Percentiles rank a stretch among this genome's conserved stretches.
Evolutionary conservation across 176 grass and related monocot genomes (phyloP).

Genomic region (Saccharum officinarum): DNA sequence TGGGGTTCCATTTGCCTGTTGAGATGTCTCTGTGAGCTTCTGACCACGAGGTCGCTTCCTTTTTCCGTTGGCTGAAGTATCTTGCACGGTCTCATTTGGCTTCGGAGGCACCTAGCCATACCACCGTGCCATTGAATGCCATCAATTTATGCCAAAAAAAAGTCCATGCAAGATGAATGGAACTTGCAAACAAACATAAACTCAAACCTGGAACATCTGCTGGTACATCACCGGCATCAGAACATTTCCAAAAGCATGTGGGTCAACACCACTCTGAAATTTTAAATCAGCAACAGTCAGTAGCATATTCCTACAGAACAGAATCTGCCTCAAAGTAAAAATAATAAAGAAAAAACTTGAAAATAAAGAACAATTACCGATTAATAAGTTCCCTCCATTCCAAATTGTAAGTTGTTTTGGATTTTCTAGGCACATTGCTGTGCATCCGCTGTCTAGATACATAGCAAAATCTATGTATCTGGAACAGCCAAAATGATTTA

Average conservation of each 20-base stretch:
- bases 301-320: background rate
- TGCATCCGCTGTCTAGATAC: background rate
- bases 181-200: constrained; percentile 32
- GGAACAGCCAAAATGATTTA: background rate
- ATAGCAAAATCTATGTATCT: background rate
- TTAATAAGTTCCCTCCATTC: background rate
- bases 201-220: constrained; percentile 80
- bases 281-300: constrained; percentile 39
- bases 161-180: constrained; percentile 4
- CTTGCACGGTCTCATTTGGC: constrained; percentile 56
- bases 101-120: constrained; percentile 61
- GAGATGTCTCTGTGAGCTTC: constrained; percentile 56
- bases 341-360: background rate
- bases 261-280: constrained; percentile 85
- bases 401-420: background rate
- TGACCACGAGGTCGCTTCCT: constrained; percentile 70
- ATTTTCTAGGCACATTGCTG: background rate
- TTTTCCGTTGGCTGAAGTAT: constrained; percentile 48
- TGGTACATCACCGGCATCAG: constrained; percentile 89
- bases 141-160: background rate
- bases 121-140: constrained; percentile 9
- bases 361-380: background rate
- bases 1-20: constrained; percentile 54
- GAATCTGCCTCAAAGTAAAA: background rate
- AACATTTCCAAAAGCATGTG: constrained; percentile 92